Evolutionary conservation across 2,329 filamentous ascomycete genomes (phyloP).

Genomic region (Chaetomiaceae sp.): DNA sequence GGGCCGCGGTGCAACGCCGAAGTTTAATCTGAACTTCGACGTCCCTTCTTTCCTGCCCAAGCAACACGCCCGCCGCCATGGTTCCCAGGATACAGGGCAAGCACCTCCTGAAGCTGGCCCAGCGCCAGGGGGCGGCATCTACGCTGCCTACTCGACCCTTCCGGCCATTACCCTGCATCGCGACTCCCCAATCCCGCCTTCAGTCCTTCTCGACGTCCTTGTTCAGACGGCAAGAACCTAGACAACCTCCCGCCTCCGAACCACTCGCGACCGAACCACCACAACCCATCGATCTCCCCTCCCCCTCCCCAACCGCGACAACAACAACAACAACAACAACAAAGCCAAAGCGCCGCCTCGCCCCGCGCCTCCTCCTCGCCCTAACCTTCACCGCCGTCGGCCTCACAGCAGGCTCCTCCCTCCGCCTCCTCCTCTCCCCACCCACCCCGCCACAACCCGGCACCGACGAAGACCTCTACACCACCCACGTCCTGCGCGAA

Average conservation of each 20-base stretch:
- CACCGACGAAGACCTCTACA: slow-evolving; percentile 38
- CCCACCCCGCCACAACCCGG: slow-evolving; percentile 38
- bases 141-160: not conserved
- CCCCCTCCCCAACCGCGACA: not conserved
- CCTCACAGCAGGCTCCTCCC: slow-evolving; percentile 34
- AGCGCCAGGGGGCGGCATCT: not conserved
- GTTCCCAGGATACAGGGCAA: slow-evolving; percentile 14
- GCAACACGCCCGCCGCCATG: slow-evolving; percentile 10
- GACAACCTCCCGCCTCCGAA: slow-evolving; percentile 6
- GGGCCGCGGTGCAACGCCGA: not conserved
- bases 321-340: not conserved
- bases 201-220: slow-evolving; percentile 16
- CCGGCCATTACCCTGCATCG: not conserved
- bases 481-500: slow-evolving; percentile 38
- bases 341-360: slow-evolving; percentile 22
- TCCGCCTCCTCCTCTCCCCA: slow-evolving; percentile 40
- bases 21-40: not conserved
- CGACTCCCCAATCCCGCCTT: not conserved
- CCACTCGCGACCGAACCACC: not conserved
- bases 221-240: slow-evolving; percentile 8
- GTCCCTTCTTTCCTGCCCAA: not conserved
- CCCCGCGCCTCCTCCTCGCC: slow-evolving; percentile 28
- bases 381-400: slow-evolving; percentile 41
- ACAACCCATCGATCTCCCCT: not conserved
- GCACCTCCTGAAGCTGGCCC: slow-evolving; percentile 10